Conservation (phyloP, 2,329 filamentous ascomycete genomes). For the Fusarium brachygibbosum region DNA sequence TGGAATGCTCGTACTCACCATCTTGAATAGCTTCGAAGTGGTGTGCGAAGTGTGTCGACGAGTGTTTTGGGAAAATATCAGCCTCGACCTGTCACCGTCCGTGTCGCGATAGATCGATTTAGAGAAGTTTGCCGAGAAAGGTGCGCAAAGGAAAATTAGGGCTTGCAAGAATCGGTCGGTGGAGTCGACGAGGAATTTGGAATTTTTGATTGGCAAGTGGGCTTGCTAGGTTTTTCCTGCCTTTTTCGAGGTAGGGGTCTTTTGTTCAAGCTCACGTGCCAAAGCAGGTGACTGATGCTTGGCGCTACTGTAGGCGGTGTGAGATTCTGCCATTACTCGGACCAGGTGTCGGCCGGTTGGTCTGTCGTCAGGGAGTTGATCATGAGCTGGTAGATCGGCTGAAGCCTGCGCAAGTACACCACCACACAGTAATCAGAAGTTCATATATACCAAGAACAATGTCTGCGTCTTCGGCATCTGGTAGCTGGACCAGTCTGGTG, state of each 20-base stretch:
- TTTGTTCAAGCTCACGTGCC: conserved; percentile 46
- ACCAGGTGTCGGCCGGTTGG: conserved; percentile 42
- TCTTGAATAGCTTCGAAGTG: conserved; percentile 61
- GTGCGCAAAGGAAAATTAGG: conserved; percentile 57
- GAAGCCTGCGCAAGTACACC: conserved; percentile 30
- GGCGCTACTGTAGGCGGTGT: conserved; percentile 48
- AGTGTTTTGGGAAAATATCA: conserved; percentile 54
- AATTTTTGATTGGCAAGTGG: conserved; percentile 53
- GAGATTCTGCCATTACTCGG: conserved; percentile 45
- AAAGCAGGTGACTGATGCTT: neutral
- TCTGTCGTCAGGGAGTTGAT: conserved; percentile 46
- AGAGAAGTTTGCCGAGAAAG: conserved; percentile 55
- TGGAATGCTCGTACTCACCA: conserved; percentile 59
- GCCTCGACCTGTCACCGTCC: conserved; percentile 55
- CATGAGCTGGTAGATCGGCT: conserved; percentile 29
- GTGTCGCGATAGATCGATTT: conserved; percentile 54
- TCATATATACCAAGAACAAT: conserved; percentile 54
- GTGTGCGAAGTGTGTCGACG: conserved; percentile 59
- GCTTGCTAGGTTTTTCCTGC: conserved; percentile 18
- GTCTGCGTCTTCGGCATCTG: conserved; percentile 65
- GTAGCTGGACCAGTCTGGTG: conserved; percentile 92
- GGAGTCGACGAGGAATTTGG: conserved; percentile 38
- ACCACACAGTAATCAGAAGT: conserved; percentile 26
- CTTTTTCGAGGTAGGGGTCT: neutral
- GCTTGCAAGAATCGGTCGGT: conserved; percentile 49